Percentiles rank a stretch among this genome's conserved stretches.
Conservation (phyloP, 345 rosid genomes). For the Trapa bicornis region DNA sequence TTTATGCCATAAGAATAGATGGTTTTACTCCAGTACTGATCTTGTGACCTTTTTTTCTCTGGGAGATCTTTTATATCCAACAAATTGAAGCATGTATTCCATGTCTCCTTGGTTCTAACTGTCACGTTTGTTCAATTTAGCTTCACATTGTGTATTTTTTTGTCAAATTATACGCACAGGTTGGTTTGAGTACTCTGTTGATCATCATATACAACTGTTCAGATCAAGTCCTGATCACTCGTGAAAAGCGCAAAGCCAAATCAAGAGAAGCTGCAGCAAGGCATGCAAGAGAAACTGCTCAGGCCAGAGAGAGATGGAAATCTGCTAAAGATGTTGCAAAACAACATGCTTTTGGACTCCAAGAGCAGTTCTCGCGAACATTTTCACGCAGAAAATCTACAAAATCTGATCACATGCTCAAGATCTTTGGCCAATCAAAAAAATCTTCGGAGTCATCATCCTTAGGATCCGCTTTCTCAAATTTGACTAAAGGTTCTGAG, state of each 20-base stretch:
- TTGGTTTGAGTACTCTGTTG: constrained; percentile 33
- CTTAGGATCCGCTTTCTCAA: constrained; percentile 14
- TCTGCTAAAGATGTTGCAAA: constrained; percentile 47
- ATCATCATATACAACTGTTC: constrained; percentile 53
- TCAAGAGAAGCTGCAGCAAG: constrained; percentile 70
- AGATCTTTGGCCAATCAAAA: constrained; percentile 13
- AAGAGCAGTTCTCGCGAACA: constrained; percentile 48
- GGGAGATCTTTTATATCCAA: background rate
- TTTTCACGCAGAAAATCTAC: constrained; percentile 54
- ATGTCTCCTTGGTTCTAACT: background rate
- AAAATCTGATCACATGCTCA: background rate
- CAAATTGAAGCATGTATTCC: background rate
- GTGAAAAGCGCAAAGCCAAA: constrained; percentile 46
- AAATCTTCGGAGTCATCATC: constrained; percentile 7
- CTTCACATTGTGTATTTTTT: background rate
- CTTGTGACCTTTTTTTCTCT: background rate
- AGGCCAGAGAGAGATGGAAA: constrained; percentile 87
- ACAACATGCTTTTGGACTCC: constrained; percentile 41
- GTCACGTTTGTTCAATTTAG: background rate
- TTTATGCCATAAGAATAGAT: background rate
- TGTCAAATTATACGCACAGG: constrained; percentile 23
- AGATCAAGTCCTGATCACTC: constrained; percentile 52
- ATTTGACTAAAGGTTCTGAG: constrained; percentile 22
- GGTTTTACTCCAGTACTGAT: background rate
- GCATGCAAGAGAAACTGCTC: constrained; percentile 74